phyloP scores from a whole-genome alignment of 306 rosid genomes.

The Sophora flavescens region DNA sequence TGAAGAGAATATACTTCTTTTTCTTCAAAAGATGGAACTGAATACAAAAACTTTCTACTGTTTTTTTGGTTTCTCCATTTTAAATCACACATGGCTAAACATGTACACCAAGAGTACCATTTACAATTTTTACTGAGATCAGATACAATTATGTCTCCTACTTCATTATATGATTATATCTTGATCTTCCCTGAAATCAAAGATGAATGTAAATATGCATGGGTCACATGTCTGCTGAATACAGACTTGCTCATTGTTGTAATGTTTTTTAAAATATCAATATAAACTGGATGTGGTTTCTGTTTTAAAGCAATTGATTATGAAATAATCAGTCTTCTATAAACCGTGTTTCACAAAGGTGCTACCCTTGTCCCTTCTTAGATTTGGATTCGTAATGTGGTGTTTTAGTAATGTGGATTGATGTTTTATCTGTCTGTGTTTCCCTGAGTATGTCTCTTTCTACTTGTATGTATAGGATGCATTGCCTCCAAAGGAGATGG shows the following conservation, averaged over 20 bases:
- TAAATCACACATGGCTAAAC: not conserved
- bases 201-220: not conserved
- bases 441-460: conserved; percentile 9
- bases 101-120: conserved; percentile 1
- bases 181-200: conserved; percentile 17
- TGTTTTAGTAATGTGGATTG: conserved; percentile 5
- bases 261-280: not conserved
- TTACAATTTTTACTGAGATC: conserved; percentile 6
- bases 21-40: conserved; percentile 26
- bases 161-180: not conserved
- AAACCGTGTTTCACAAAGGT: not conserved
- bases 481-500: conserved; percentile 92
- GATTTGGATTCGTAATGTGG: not conserved
- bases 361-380: not conserved
- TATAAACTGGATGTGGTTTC: not conserved
- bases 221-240: conserved; percentile 6
- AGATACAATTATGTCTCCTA: conserved; percentile 2
- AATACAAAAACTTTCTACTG: not conserved
- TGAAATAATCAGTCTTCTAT: conserved; percentile 1
- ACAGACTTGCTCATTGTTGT: not conserved
- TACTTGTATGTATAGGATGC: conserved; percentile 73
- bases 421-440: not conserved
- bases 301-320: not conserved
- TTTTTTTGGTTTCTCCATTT: conserved; percentile 9
- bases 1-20: conserved; percentile 20